Percentiles rank a stretch among this genome's conserved stretches.
phyloP scores from a whole-genome alignment of 495 filamentous ascomycete genomes.

The Hyaloscypha bicolor region DNA sequence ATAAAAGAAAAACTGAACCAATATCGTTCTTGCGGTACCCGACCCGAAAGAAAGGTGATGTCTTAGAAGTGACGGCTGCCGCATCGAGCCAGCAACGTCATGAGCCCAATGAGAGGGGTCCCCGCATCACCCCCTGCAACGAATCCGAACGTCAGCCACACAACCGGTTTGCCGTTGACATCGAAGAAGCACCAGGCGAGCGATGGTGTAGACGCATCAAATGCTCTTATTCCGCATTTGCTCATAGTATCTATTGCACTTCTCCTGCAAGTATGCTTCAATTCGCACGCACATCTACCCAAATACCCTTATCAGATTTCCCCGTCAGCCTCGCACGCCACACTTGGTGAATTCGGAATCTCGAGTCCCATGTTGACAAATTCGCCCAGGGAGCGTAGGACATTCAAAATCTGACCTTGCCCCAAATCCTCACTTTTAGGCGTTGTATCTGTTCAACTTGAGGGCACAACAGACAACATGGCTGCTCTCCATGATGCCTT shows the following conservation, averaged over 20 bases:
- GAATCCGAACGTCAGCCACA: not conserved
- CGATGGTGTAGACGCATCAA: conserved; percentile 11
- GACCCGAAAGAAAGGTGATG: not conserved
- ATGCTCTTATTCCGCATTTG: not conserved
- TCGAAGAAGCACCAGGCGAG: not conserved
- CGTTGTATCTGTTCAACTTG: not conserved
- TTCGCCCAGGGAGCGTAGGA: not conserved
- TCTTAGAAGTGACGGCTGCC: not conserved
- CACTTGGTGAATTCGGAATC: not conserved
- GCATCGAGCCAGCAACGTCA: conserved; percentile 1
- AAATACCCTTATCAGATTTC: not conserved
- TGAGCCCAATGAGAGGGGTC: not conserved
- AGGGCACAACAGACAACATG: conserved; percentile 43
- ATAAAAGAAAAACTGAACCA: too few species aligned
- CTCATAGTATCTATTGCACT: not conserved
- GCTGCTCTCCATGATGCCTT: conserved; percentile 72
- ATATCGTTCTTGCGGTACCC: too few species aligned
- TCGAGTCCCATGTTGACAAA: not conserved
- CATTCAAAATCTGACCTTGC: not conserved
- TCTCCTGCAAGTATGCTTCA: not conserved
- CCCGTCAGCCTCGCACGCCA: not conserved
- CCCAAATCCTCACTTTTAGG: not conserved
- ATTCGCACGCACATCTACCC: not conserved
- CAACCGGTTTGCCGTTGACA: conserved; percentile 11
- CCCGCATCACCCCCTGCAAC: not conserved